Evolutionary conservation across 208 protist species (phyloP).

Genomic region (Trypanosoma lewisi): DNA sequence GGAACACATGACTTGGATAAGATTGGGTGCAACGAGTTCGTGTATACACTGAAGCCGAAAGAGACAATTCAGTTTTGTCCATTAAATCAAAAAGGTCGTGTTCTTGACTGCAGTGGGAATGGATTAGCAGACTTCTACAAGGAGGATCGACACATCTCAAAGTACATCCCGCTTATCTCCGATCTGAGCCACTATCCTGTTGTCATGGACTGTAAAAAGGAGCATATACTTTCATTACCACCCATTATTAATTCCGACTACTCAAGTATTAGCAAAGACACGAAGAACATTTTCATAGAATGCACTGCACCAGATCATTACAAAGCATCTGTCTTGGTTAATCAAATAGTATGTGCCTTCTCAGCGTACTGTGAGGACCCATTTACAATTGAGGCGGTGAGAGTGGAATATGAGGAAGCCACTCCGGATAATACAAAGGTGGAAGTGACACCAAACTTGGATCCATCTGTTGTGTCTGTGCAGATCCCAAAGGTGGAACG

Average conservation of each 20-base stretch:
- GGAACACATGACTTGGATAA: constrained; percentile 99
- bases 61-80: constrained; percentile 94
- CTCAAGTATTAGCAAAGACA: constrained; percentile 96
- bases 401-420: constrained; percentile 75
- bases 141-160: constrained; percentile 86
- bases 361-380: constrained; percentile 90
- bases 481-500: constrained; percentile 76
- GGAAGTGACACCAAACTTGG: constrained; percentile 71
- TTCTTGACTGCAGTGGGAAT: constrained; percentile 75
- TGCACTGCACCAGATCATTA: constrained; percentile 97
- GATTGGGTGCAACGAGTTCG: constrained; percentile 89
- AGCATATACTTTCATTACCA: constrained; percentile 96
- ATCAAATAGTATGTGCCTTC: constrained; percentile 97
- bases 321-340: constrained; percentile 95
- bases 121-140: constrained; percentile 88
- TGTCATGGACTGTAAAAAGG: constrained; percentile 56
- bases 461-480: constrained; percentile 44
- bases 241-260: constrained; percentile 99
- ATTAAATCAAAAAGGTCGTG: constrained; percentile 76
- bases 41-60: constrained; percentile 76
- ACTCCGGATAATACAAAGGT: constrained; percentile 59
- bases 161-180: constrained; percentile 82
- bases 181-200: constrained; percentile 77
- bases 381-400: constrained; percentile 89
- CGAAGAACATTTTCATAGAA: constrained; percentile 99